These are phyloP conservation scores for Phaffia rhodozyma DNA, from an alignment of 1,284 basidiomycete species.

Conservation along the genomic window DNA sequence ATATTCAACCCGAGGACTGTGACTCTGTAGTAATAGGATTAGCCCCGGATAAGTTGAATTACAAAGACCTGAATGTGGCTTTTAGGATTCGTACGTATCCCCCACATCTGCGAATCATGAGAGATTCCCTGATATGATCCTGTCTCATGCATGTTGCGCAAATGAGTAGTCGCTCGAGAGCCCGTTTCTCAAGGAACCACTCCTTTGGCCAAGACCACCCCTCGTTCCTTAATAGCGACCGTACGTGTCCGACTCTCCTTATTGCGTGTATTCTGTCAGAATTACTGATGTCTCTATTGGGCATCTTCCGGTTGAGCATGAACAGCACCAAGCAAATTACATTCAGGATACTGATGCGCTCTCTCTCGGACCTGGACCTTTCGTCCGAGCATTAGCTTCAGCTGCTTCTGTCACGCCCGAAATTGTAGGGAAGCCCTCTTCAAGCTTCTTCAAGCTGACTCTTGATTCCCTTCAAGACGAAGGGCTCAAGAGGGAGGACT, in stretches of 20 bases:
- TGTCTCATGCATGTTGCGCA: background rate
- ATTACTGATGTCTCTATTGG: background rate
- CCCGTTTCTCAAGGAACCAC: background rate
- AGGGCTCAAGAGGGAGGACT: conserved; percentile 21
- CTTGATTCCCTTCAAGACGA: conserved; percentile 40
- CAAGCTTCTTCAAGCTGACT: conserved; percentile 48
- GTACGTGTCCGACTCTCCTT: background rate
- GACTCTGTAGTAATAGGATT: conserved; percentile 59
- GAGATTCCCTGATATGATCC: background rate
- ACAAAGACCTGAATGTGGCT: conserved; percentile 48
- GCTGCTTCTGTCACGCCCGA: conserved; percentile 43
- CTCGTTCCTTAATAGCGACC: conserved; percentile 7
- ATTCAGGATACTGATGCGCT: conserved; percentile 44
- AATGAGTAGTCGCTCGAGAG: conserved; percentile 6
- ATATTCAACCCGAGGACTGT: conserved; percentile 27
- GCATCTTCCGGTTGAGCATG: background rate
- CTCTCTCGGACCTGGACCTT: conserved; percentile 56
- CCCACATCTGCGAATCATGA: background rate
- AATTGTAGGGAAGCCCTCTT: conserved; percentile 54
- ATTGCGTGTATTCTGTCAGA: background rate
- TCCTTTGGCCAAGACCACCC: background rate
- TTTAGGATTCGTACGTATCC: conserved; percentile 43
- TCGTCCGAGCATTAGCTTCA: conserved; percentile 50
- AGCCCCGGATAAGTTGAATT: conserved; percentile 45
- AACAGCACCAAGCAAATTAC: conserved; percentile 45